Conservation (phyloP, 2,329 filamentous ascomycete genomes). For the Trichoderma sp. region DNA sequence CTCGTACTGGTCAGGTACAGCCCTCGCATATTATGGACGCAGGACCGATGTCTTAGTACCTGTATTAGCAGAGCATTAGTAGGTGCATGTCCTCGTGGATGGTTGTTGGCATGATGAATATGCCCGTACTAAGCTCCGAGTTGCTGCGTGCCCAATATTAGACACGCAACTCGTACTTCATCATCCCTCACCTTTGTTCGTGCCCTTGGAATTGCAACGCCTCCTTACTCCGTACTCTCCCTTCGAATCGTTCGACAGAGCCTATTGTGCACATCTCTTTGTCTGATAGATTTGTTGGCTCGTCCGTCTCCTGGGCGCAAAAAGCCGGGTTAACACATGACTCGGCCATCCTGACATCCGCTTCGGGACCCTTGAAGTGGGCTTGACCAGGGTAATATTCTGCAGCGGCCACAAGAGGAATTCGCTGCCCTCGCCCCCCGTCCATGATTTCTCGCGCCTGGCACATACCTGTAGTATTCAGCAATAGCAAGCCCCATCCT, state of each 20-base stretch:
- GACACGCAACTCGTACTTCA: neutral
- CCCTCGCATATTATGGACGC: neutral
- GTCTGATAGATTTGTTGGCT: neutral
- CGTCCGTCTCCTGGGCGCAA: slow-evolving; percentile 8
- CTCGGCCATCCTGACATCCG: slow-evolving; percentile 10
- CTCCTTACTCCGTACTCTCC: neutral
- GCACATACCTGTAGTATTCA: neutral
- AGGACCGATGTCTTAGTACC: neutral
- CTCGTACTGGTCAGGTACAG: neutral
- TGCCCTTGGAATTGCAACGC: neutral
- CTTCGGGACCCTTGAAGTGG: slow-evolving; percentile 13
- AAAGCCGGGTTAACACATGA: slow-evolving; percentile 15
- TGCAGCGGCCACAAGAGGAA: slow-evolving; percentile 5
- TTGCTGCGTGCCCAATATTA: neutral
- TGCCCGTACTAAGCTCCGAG: neutral
- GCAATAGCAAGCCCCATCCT: neutral
- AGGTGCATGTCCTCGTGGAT: neutral
- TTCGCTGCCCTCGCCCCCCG: neutral
- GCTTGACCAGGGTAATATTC: slow-evolving; percentile 7
- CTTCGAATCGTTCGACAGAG: neutral
- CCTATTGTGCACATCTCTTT: neutral
- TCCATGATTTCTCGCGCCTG: slow-evolving; percentile 3
- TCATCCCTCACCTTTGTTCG: neutral
- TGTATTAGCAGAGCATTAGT: neutral
- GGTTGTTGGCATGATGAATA: neutral